A percentile compares a stretch with the other conserved stretches of the same genome.
Conservation (phyloP, 305 asterid species). For the Fraxinus ornus region DNA sequence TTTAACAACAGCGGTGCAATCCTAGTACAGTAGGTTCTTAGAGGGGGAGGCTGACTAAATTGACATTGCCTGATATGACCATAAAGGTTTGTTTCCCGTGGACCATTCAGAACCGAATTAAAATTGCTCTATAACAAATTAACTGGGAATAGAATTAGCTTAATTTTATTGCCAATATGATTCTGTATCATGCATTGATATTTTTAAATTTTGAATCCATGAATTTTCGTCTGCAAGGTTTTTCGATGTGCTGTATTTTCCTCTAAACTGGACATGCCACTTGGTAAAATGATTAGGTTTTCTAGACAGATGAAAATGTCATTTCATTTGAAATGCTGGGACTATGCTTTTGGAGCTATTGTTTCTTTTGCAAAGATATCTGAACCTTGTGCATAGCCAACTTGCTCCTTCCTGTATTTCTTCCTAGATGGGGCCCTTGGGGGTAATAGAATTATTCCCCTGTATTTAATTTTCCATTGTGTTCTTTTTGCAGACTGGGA, state of each 20-base stretch:
- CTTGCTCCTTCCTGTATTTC: background rate
- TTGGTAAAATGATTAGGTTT: background rate
- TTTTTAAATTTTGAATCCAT: background rate
- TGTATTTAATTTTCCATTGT: slow-evolving; percentile 8
- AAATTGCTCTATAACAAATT: background rate
- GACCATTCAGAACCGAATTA: background rate
- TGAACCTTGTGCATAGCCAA: background rate
- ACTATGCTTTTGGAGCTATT: slow-evolving; percentile 5
- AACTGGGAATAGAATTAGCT: background rate
- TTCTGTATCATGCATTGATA: too few relatives aligned
- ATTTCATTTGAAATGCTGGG: slow-evolving; percentile 5
- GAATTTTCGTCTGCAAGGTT: background rate
- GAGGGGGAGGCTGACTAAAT: background rate
- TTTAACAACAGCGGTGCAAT: background rate
- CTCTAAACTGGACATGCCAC: background rate
- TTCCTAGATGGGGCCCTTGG: slow-evolving; percentile 1
- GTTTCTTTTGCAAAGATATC: background rate
- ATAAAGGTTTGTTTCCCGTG: background rate
- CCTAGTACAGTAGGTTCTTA: background rate
- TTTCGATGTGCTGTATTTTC: background rate
- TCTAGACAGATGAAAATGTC: slow-evolving; percentile 1
- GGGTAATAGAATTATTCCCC: slow-evolving; percentile 1
- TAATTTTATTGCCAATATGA: background rate
- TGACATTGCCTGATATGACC: background rate
- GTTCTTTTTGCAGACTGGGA: slow-evolving; percentile 47